phyloP scores from a whole-genome alignment of 2,329 filamentous ascomycete species.

The Claviceps monticola region DNA sequence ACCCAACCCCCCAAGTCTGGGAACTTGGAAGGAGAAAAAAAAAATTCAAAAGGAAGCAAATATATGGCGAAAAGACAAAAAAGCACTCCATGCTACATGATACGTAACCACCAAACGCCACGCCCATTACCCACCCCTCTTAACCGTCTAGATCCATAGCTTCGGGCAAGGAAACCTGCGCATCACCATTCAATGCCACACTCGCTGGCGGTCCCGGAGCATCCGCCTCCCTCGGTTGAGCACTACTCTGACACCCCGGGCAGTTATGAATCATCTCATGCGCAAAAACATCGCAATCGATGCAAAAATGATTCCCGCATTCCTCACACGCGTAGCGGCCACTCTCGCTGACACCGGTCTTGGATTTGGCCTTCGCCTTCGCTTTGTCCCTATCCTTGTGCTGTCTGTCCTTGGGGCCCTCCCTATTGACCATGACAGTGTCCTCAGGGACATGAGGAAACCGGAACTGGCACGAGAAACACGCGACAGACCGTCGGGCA shows the following conservation, averaged over 20 bases:
- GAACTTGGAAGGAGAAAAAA: background rate
- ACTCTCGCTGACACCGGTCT: conserved; percentile 59
- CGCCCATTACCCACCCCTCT: background rate
- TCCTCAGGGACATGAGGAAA: conserved; percentile 45
- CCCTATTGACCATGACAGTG: background rate
- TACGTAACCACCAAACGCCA: background rate
- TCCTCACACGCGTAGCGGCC: conserved; percentile 77
- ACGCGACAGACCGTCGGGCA: conserved; percentile 48
- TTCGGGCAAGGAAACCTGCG: conserved; percentile 10
- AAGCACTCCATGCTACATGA: too few relatives aligned
- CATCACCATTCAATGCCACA: conserved; percentile 19
- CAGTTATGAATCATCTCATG: conserved; percentile 95
- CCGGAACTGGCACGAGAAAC: conserved; percentile 60
- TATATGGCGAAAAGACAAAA: background rate
- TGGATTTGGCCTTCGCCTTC: conserved; percentile 29
- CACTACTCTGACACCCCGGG: conserved; percentile 62
- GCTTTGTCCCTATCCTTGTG: conserved; percentile 10
- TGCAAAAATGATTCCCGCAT: conserved; percentile 89
- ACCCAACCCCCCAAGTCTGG: too few relatives aligned
- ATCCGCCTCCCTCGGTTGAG: background rate
- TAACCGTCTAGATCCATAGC: conserved; percentile 27
- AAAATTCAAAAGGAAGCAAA: background rate
- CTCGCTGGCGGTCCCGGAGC: conserved; percentile 11
- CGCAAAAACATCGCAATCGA: conserved; percentile 92
- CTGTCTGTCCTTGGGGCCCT: background rate